Evolutionary conservation across 2,329 filamentous ascomycete genomes (phyloP).

Genomic region (Arthrobotrys musiformis): DNA sequence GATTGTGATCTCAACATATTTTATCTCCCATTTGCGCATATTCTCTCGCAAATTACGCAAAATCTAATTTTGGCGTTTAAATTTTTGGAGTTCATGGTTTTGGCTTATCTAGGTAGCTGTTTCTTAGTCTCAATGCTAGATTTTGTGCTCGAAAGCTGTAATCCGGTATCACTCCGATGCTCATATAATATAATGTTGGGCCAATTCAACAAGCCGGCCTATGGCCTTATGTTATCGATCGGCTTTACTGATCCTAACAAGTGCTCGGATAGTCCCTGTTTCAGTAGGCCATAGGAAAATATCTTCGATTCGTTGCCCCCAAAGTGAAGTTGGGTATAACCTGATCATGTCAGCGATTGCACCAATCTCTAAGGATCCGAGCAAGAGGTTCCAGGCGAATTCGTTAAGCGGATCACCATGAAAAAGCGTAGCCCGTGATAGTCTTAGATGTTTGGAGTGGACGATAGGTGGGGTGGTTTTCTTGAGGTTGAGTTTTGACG

Average conservation of each 20-base stretch:
- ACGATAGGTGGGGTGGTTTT: neutral
- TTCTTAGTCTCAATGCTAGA: too few relatives aligned
- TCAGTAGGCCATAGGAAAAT: neutral
- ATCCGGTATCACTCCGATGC: too few relatives aligned
- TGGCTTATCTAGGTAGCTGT: too few relatives aligned
- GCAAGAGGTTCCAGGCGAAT: neutral
- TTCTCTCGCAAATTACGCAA: too few relatives aligned
- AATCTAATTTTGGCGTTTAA: too few relatives aligned
- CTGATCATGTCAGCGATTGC: conserved; percentile 5
- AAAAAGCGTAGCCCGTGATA: neutral
- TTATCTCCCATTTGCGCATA: too few relatives aligned
- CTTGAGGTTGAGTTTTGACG: neutral
- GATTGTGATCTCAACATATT: too few relatives aligned
- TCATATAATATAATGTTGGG: too few relatives aligned
- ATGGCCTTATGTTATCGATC: neutral
- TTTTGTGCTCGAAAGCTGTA: too few relatives aligned
- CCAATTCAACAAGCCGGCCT: too few relatives aligned
- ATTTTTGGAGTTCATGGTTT: too few relatives aligned
- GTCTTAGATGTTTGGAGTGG: neutral
- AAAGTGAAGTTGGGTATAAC: neutral
- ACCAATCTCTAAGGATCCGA: neutral
- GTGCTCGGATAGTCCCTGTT: neutral
- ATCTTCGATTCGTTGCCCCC: neutral
- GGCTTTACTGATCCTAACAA: neutral
- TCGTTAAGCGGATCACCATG: neutral